These are phyloP conservation scores for Monosporozyma servazzii DNA, from an alignment of 805 yeast genomes.

Conservation along the genomic window DNA sequence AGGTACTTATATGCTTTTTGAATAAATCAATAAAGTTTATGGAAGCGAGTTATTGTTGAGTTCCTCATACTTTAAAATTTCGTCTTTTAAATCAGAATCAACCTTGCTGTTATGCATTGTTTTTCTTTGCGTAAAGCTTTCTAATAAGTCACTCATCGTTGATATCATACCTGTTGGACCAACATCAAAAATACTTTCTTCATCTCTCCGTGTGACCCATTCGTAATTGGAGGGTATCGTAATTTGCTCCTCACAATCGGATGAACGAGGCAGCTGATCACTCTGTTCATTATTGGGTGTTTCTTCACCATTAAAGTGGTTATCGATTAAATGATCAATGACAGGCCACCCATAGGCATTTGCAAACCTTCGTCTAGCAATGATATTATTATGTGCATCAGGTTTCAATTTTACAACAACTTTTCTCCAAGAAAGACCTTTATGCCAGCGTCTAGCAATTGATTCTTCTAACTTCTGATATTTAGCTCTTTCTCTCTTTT, in stretches of 20 bases:
- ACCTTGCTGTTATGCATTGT: neutral
- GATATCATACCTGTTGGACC: slow-evolving; percentile 68
- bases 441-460: slow-evolving; percentile 85
- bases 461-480: slow-evolving; percentile 68
- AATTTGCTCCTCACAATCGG: slow-evolving; percentile 24
- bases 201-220: slow-evolving; percentile 43
- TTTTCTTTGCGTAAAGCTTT: slow-evolving; percentile 32
- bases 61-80: slow-evolving; percentile 6
- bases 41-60: slow-evolving; percentile 6
- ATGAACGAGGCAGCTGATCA: neutral
- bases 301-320: slow-evolving; percentile 41
- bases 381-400: slow-evolving; percentile 90
- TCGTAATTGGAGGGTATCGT: slow-evolving; percentile 6
- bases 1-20: too few relatives aligned
- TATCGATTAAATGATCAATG: slow-evolving; percentile 51
- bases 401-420: slow-evolving; percentile 79
- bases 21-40: neutral
- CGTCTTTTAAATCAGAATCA: slow-evolving; percentile 5
- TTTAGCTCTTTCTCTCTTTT: slow-evolving; percentile 47
- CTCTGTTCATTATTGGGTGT: neutral
- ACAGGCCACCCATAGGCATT: slow-evolving; percentile 85
- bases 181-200: slow-evolving; percentile 35
- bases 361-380: slow-evolving; percentile 79
- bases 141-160: slow-evolving; percentile 52
- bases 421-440: slow-evolving; percentile 79